These are phyloP conservation scores for Pyrus communis DNA, from an alignment of 306 rosid species.

Conservation along the genomic window DNA sequence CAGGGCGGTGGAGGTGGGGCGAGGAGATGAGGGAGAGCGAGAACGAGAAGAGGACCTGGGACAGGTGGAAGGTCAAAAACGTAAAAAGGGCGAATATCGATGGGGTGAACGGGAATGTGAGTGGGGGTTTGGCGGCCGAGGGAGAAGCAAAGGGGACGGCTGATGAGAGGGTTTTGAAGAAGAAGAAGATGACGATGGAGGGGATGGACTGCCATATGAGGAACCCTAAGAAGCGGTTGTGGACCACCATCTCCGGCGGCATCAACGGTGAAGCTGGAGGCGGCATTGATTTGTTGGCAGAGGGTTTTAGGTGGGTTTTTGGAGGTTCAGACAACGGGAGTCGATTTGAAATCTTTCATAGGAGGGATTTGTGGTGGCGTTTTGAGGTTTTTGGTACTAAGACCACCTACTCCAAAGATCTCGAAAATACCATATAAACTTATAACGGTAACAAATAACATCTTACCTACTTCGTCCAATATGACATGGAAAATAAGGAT, in stretches of 20 bases:
- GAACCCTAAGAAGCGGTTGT: slow-evolving; percentile 61
- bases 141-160: slow-evolving; percentile 3
- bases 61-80: slow-evolving; percentile 51
- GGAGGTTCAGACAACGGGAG: neutral
- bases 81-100: slow-evolving; percentile 23
- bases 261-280: slow-evolving; percentile 3
- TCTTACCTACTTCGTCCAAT: too few species aligned
- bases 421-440: accelerated
- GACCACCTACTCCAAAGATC: too few species aligned
- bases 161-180: slow-evolving; percentile 36
- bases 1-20: slow-evolving; percentile 38
- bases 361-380: neutral
- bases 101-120: slow-evolving; percentile 20
- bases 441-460: too few species aligned
- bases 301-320: slow-evolving; percentile 1
- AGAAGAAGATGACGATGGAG: slow-evolving; percentile 47
- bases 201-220: slow-evolving; percentile 90
- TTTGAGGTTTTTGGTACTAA: neutral
- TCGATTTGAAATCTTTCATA: neutral
- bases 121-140: neutral
- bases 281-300: neutral
- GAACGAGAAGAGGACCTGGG: slow-evolving; percentile 62
- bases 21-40: slow-evolving; percentile 57
- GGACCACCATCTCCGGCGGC: slow-evolving; percentile 36
- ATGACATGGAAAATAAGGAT: too few species aligned